Base-by-base conservation (phyloP, 768 basidiomycete genomes). In the Melanogaster broomeanus region DNA sequence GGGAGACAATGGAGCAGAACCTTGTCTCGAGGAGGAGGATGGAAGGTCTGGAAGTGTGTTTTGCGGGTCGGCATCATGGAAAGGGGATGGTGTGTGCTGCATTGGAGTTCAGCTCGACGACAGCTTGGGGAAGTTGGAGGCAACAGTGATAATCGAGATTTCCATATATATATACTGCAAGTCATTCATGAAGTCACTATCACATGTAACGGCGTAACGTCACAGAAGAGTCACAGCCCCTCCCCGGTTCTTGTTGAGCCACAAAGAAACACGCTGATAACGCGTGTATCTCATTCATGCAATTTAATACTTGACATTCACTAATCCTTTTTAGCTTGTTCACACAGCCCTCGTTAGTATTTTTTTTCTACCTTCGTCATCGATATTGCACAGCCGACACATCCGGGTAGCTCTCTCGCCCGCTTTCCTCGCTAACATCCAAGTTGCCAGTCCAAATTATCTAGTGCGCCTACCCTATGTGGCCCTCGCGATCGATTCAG, bases 111-210 rank as follows among this genome's bases (percentile, higher is more conserved):
- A 35, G 49, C 21, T 45, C 25, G 42, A 33, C 13, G 50, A 33
- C 2, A 41, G 40, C 53, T 55, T 38, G 48, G 43, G 47, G 56
- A 46, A 22, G 60, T 31, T 55, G 67, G 60, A 57, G 51, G 41
- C 27, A 48, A 47, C 41, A 27, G 55, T 48, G 66, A 68, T 68
- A 68, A 68, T 68, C 66, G 63, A 61, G 58, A 68, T 70, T 63
- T 43, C 68, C 66, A 68, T 68, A 68, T 66, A 66, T 67, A 67
- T 16, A 35, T 22, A 16, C 19, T 19, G 31, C 18, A 22, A 19
- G 63, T 63, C 58, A 60, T 58, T 45, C 47, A n/a, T n/a, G n/a
- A n/a, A n/a, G 62, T 65, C 63, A 62, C 52, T 18, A 16, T 28
- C 24, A 42, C 18, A 4, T 15, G 45, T 42, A 22, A 46, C 45